Conservation (phyloP, 805 yeast species). For the Candida nonsorbophila region DNA sequence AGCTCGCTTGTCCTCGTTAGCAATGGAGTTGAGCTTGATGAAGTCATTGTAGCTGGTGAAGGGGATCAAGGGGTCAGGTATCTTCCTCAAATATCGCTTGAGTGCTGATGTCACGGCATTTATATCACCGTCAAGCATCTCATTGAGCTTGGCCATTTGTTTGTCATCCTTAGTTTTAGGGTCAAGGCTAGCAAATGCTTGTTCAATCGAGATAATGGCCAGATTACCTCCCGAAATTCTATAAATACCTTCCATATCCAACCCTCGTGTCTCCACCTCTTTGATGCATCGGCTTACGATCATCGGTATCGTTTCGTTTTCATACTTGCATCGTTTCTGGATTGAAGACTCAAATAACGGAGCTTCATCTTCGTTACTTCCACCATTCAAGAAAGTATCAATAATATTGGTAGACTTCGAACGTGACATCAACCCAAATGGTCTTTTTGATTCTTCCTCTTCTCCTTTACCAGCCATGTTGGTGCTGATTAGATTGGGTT, state of each 20-base stretch:
- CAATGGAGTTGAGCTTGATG: conserved; percentile 40
- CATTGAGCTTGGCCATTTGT: conserved; percentile 24
- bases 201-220: conserved; percentile 49
- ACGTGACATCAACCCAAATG: conserved; percentile 20
- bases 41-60: conserved; percentile 61
- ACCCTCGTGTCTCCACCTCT: conserved; percentile 74
- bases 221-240: conserved; percentile 82
- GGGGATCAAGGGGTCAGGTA: conserved; percentile 83
- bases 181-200: conserved; percentile 23
- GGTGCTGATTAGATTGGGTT: background rate
- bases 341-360: conserved; percentile 50
- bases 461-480: conserved; percentile 2
- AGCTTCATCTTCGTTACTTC: conserved; percentile 10
- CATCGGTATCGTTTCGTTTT: conserved; percentile 60
- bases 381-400: conserved; percentile 21
- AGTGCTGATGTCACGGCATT: conserved; percentile 83
- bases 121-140: conserved; percentile 55
- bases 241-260: conserved; percentile 81
- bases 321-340: conserved; percentile 57
- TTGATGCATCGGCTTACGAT: conserved; percentile 65
- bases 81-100: conserved; percentile 77
- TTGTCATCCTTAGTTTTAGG: conserved; percentile 26
- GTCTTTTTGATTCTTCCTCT: conserved; percentile 4
- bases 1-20: conserved; percentile 24
- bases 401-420: conserved; percentile 45